Conservation (phyloP, 768 basidiomycete genomes). For the Russula dissimulans region DNA sequence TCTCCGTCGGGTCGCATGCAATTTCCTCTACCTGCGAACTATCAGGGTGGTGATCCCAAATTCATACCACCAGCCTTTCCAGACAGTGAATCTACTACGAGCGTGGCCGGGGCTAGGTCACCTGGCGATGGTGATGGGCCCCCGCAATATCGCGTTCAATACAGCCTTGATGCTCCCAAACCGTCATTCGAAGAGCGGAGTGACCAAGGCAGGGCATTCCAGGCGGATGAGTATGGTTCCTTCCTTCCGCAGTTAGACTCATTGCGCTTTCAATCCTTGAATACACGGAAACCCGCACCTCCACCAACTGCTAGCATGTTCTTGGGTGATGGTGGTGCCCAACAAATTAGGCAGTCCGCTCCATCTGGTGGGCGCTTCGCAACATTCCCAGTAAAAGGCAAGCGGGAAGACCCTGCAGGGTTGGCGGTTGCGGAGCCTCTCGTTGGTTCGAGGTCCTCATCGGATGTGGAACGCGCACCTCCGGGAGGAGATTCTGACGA, state of each 20-base stretch:
- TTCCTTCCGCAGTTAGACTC: neutral
- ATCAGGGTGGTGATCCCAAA: neutral
- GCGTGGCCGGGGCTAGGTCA: neutral
- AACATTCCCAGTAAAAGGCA: conserved; percentile 51
- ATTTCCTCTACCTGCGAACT: neutral
- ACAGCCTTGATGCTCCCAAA: neutral
- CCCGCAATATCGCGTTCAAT: neutral
- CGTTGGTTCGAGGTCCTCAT: conserved; percentile 12
- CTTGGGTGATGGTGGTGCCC: neutral
- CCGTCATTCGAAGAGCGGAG: neutral
- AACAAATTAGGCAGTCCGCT: neutral
- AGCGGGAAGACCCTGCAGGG: conserved; percentile 21
- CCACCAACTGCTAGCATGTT: neutral
- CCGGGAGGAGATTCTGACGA: conserved; percentile 23
- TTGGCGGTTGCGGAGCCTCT: conserved; percentile 6
- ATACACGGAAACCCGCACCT: neutral
- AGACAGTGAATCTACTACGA: neutral
- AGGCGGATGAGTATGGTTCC: conserved; percentile 2
- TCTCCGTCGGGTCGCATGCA: conserved; percentile 26
- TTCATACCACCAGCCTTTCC: neutral
- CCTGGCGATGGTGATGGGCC: neutral
- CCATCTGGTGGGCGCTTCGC: conserved; percentile 45
- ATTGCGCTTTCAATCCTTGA: neutral
- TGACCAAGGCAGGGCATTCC: neutral
- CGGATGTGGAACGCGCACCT: neutral